A percentile compares a stretch with the other conserved stretches of the same genome.
Conservation (phyloP, 768 basidiomycete genomes). For the Lactifluus piperatus region DNA sequence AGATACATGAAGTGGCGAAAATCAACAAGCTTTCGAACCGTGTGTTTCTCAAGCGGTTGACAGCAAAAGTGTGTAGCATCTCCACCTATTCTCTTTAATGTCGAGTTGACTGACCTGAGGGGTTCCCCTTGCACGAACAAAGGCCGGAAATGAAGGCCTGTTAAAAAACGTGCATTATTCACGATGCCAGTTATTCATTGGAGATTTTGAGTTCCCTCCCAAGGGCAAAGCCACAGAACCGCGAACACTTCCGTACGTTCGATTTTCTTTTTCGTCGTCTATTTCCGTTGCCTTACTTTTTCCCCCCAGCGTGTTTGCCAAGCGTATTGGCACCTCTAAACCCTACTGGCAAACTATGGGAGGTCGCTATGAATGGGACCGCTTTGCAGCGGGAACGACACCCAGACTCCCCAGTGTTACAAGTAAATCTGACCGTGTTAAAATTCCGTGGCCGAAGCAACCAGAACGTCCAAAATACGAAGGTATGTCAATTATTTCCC, state of each 20-base stretch:
- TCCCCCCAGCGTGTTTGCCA: slow-evolving; percentile 61
- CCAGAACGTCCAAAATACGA: slow-evolving; percentile 35
- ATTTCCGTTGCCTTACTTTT: not conserved
- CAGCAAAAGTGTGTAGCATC: slow-evolving; percentile 27
- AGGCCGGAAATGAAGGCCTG: slow-evolving; percentile 5
- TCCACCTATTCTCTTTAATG: not conserved
- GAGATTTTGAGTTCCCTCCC: slow-evolving; percentile 53
- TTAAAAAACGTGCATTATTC: slow-evolving; percentile 47
- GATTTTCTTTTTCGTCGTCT: not conserved
- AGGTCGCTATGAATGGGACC: slow-evolving; percentile 61
- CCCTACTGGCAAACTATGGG: slow-evolving; percentile 50
- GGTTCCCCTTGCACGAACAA: slow-evolving; percentile 22
- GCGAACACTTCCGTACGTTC: slow-evolving; percentile 25
- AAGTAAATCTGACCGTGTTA: slow-evolving; percentile 25
- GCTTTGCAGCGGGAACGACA: slow-evolving; percentile 56
- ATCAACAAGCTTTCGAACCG: slow-evolving; percentile 67
- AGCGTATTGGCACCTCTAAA: slow-evolving; percentile 51
- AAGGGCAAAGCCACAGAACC: slow-evolving; percentile 22
- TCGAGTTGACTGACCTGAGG: not conserved
- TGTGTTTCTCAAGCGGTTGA: slow-evolving; percentile 47
- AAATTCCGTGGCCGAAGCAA: slow-evolving; percentile 64
- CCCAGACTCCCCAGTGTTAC: slow-evolving; percentile 43
- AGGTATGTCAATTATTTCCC: slow-evolving; percentile 29
- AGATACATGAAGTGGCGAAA: slow-evolving; percentile 59
- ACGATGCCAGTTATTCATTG: slow-evolving; percentile 69